Percentiles rank a stretch among this genome's conserved stretches.
Evolutionary conservation across 345 rosid species (phyloP).

Genomic region (Punica granatum): DNA sequence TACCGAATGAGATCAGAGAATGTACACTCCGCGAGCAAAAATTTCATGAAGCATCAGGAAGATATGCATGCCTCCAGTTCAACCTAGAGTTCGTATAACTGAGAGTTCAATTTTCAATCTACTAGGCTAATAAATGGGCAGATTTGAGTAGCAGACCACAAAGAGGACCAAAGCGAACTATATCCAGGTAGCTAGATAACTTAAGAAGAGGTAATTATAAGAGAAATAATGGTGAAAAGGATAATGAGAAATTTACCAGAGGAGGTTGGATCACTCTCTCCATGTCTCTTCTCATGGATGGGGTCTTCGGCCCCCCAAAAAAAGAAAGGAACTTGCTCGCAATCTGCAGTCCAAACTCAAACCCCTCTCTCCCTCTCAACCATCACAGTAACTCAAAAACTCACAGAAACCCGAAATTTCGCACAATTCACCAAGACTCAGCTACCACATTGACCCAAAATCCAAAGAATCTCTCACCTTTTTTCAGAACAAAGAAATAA

Average conservation of each 20-base stretch:
- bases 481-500: too few relatives aligned
- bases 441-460: slow-evolving; percentile 7
- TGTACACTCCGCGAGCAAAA: too few relatives aligned
- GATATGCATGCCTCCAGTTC: too few relatives aligned
- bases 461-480: slow-evolving; percentile 6
- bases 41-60: too few relatives aligned
- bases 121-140: too few relatives aligned
- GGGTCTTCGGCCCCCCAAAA: slow-evolving; percentile 11
- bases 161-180: not conserved
- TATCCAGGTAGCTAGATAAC: not conserved
- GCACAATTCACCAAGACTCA: not conserved
- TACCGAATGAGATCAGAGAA: too few relatives aligned
- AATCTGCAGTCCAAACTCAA: slow-evolving; percentile 17
- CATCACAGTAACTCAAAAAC: slow-evolving; percentile 3
- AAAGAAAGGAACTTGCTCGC: slow-evolving; percentile 18
- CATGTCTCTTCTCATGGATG: slow-evolving; percentile 31
- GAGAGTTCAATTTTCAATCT: too few relatives aligned
- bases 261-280: slow-evolving; percentile 70
- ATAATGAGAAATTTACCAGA: slow-evolving; percentile 35
- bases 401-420: not conserved
- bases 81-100: too few relatives aligned
- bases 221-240: slow-evolving; percentile 3
- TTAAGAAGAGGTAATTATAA: not conserved
- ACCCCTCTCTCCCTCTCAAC: slow-evolving; percentile 9
- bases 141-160: too few relatives aligned